phyloP scores from a whole-genome alignment of 768 basidiomycete genomes.

The Tylopilus plumbeoviolaceoides region DNA sequence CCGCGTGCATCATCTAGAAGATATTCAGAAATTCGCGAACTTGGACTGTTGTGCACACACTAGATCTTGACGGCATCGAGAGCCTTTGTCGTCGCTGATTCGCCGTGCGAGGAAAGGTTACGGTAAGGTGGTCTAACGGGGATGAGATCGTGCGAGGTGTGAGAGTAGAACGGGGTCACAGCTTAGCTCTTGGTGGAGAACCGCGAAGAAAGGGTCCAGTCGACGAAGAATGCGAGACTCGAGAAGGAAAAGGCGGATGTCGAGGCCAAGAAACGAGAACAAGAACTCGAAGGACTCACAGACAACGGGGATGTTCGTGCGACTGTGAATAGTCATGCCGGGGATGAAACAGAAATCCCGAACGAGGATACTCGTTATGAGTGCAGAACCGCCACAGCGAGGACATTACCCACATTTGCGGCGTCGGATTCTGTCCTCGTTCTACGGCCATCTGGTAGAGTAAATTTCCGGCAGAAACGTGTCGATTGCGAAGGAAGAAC shows the following conservation, averaged over 20 bases:
- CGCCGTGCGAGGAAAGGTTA: conserved; percentile 11
- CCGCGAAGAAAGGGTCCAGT: conserved; percentile 28
- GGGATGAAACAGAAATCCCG: conserved; percentile 13
- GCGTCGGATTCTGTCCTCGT: too few relatives aligned
- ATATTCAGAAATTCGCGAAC: neutral
- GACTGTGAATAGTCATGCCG: conserved; percentile 18
- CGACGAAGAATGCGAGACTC: conserved; percentile 41
- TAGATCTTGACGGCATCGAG: conserved; percentile 28
- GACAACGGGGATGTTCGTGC: conserved; percentile 28
- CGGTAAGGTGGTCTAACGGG: conserved; percentile 5
- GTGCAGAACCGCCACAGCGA: too few relatives aligned
- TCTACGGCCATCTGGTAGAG: too few relatives aligned
- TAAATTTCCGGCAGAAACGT: too few relatives aligned
- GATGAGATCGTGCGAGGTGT: neutral
- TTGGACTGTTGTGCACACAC: conserved; percentile 7
- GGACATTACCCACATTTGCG: too few relatives aligned
- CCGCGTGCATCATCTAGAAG: conserved; percentile 25
- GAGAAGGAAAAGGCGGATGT: conserved; percentile 57
- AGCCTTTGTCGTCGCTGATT: conserved; percentile 22
- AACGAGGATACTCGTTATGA: too few relatives aligned
- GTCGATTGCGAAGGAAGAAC: too few relatives aligned
- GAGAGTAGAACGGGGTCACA: conserved; percentile 12
- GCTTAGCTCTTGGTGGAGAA: conserved; percentile 27
- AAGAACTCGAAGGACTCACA: conserved; percentile 66
- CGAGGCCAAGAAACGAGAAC: conserved; percentile 71